Conservation (phyloP, 805 yeast genomes). For the Candida berthetii region DNA sequence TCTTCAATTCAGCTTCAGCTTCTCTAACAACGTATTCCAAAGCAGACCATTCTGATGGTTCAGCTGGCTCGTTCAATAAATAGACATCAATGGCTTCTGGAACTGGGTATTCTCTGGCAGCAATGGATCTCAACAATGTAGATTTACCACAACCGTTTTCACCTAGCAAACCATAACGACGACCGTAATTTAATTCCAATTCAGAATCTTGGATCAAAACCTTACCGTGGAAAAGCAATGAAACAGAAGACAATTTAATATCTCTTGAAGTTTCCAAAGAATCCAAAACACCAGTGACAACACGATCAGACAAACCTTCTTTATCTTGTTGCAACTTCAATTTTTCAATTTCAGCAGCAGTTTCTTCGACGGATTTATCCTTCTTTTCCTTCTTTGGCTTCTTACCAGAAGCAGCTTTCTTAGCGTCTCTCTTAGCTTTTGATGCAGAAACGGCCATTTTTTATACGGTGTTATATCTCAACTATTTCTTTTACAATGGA, state of each 20-base stretch:
- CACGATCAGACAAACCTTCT: slow-evolving; percentile 94
- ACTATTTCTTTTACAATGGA: too few species aligned
- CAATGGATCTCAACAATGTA: slow-evolving; percentile 86
- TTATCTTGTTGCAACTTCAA: slow-evolving; percentile 91
- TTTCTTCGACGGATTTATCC: slow-evolving; percentile 40
- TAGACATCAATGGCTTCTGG: slow-evolving; percentile 91
- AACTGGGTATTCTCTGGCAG: slow-evolving; percentile 93
- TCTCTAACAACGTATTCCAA: slow-evolving; percentile 94
- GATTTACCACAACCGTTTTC: slow-evolving; percentile 99
- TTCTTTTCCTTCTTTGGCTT: slow-evolving; percentile 50
- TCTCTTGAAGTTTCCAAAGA: slow-evolving; percentile 89
- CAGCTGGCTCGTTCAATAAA: slow-evolving; percentile 96
- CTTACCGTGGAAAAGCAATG: slow-evolving; percentile 95
- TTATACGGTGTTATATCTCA: too few species aligned
- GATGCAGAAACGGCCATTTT: slow-evolving; percentile 67
- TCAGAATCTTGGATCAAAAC: slow-evolving; percentile 89
- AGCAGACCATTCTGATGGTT: slow-evolving; percentile 86
- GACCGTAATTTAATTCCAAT: slow-evolving; percentile 92
- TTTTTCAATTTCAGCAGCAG: slow-evolving; percentile 73
- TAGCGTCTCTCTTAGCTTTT: slow-evolving; percentile 97
- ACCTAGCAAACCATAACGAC: slow-evolving; percentile 96
- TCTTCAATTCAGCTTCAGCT: slow-evolving; percentile 88
- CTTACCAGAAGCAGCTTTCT: slow-evolving; percentile 82
- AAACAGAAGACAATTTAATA: slow-evolving; percentile 83
- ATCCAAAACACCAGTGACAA: slow-evolving; percentile 93